Base-by-base conservation (phyloP, 192 early-diverging fungal genomes). In the Allomyces macrogynus region DNA sequence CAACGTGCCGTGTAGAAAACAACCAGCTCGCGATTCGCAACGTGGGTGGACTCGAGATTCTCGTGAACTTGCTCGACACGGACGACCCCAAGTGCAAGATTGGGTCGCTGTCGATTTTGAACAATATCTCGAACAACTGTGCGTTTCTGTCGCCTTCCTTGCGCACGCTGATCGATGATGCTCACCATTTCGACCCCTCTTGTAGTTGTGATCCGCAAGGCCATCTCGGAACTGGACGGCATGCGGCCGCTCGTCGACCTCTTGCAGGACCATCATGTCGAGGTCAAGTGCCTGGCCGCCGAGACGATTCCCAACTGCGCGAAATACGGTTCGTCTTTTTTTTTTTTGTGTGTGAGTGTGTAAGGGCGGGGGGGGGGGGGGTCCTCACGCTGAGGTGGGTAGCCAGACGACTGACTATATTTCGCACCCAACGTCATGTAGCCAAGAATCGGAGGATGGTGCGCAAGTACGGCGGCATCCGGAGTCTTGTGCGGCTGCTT, bases 231-330 rank as follows among this genome's bases (percentile, higher is more conserved):
- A 25, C 71, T 84, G 3, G 79, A 81, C 64, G 82, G 81, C 0
- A 83, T 83, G 79, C 71, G 77, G 61, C 77, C 82, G 2, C 71
- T 84, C 5, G 79, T 84, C 23, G 81, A 82, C 42, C 75, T 84
- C 16, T 67, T 84, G 23, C 68, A 74, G 5, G 81, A 83, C 66
- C 66, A 71, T 1, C 73, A 80, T 62, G 73, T 79, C 61, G 78
- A 83, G 65, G 68, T 81, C 24, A 83, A 81, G 65, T 81, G 82
- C 60, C 71, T 84, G n/a, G 81, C 82, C 1, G 82, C 82, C 1
- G 78, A 81, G 71, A 84, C 81, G 11, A 83, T 84, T 66, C 77
- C 82, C 1, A 73, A 83, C 61, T 83, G 81, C 69, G 81, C 82
- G 7, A 81, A 79, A 66, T 84, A 84, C 66, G 74, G 77, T 77